A percentile compares a stretch with the other conserved stretches of the same genome.
Conservation (phyloP, 148 eudicot genomes). For the Dianthus caryophyllus region DNA sequence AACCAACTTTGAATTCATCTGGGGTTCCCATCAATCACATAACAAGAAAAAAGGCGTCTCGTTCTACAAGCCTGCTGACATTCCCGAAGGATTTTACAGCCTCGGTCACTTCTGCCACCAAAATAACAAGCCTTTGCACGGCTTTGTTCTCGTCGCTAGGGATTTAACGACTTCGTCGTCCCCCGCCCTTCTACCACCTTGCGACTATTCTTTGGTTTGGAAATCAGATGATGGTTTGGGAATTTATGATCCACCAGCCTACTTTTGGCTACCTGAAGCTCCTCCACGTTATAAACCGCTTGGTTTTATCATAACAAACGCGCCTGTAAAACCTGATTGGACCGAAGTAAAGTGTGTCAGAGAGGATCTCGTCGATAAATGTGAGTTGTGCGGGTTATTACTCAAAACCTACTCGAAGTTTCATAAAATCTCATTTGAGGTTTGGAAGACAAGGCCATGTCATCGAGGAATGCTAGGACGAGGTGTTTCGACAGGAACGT, state of each 20-base stretch:
- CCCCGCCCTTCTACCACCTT: constrained; percentile 60
- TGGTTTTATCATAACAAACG: constrained; percentile 67
- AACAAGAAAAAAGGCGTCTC: constrained; percentile 46
- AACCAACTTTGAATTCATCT: constrained; percentile 55
- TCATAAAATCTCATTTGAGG: constrained; percentile 38
- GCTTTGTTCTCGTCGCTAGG: constrained; percentile 62
- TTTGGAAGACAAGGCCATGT: constrained; percentile 72
- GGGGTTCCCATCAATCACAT: constrained; percentile 49
- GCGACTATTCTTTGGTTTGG: constrained; percentile 72
- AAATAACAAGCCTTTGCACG: constrained; percentile 42
- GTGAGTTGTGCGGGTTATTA: constrained; percentile 46
- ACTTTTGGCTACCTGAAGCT: constrained; percentile 77
- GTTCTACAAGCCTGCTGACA: constrained; percentile 59
- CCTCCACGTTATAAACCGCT: constrained; percentile 77
- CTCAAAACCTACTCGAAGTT: constrained; percentile 29
- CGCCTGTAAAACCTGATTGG: constrained; percentile 46
- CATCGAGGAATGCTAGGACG: constrained; percentile 58
- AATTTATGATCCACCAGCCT: constrained; percentile 39
- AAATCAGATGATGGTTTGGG: constrained; percentile 59
- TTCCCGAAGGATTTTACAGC: constrained; percentile 63
- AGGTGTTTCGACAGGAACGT: constrained; percentile 73
- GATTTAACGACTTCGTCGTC: constrained; percentile 22
- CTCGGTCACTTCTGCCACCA: constrained; percentile 81
- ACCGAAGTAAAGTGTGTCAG: constrained; percentile 69
- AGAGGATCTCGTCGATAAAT: constrained; percentile 61